Evolutionary conservation across 2,329 filamentous ascomycete genomes (phyloP).

Genomic region (Diaporthe caulivora): DNA sequence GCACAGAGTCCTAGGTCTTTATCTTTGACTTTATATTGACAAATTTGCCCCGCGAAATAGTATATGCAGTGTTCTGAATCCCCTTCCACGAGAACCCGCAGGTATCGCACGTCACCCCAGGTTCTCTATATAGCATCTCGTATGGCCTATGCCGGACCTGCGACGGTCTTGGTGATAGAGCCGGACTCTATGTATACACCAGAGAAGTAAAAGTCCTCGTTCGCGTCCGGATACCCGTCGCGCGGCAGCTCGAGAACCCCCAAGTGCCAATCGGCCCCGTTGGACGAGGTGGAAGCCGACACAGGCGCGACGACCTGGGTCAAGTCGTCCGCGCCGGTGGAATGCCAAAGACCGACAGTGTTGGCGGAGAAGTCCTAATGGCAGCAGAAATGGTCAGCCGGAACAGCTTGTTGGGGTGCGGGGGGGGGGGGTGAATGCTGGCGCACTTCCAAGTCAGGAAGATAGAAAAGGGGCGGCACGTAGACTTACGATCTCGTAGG

Average conservation of each 20-base stretch:
- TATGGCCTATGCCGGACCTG: constrained; percentile 1
- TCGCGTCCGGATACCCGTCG: constrained; percentile 62
- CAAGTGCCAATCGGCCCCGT: constrained; percentile 80
- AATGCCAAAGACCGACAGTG: constrained; percentile 78
- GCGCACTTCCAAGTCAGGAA: constrained; percentile 46
- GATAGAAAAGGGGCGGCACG: constrained; percentile 63
- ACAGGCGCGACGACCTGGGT: constrained; percentile 71
- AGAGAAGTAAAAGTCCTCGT: constrained; percentile 79
- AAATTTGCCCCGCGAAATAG: not conserved
- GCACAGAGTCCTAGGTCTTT: not conserved
- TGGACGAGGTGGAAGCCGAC: constrained; percentile 67
- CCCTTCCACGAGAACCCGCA: not conserved
- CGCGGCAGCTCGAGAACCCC: constrained; percentile 76
- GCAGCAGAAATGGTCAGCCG: not conserved
- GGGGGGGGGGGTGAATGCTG: no score
- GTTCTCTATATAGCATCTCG: not conserved
- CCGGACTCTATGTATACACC: constrained; percentile 78
- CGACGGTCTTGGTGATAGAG: constrained; percentile 34
- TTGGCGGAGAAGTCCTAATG: constrained; percentile 67
- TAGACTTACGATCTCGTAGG: constrained; percentile 58
- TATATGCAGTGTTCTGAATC: not conserved
- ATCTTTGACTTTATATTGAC: not conserved
- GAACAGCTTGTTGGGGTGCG: not conserved
- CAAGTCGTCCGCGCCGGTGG: constrained; percentile 70
- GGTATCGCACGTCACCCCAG: not conserved